Evolutionary conservation across 2,329 filamentous ascomycete genomes (phyloP), one percentile per base, ranked within the genome.

Genomic region (Seiridium unicorne): DNA sequence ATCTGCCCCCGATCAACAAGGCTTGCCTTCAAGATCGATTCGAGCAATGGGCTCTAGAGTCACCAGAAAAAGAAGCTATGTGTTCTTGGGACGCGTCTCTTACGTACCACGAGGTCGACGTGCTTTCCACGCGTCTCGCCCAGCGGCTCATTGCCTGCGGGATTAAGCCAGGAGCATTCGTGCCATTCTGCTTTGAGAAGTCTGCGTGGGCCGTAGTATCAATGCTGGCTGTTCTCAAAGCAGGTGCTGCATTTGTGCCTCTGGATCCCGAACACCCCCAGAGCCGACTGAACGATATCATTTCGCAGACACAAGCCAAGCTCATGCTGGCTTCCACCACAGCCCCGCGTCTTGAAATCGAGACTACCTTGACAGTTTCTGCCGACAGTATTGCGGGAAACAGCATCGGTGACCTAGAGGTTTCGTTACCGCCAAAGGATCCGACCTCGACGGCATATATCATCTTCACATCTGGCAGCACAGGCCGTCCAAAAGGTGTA

Each of bases 141-240:
- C 26, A 44, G 7, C 59, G 62, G 32, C 65, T 73, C 5, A 56
- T 67, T 10, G 55, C 64, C 11, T 54, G 59, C 1, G 66, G 69
- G 10, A 62, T 79, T 6, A 59, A 63, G 0, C 66, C 66, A 0
- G 74, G 74, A 35, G 62, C 61, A 2, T 44, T 75, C 0, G 68
- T 77, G 4, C 72, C 73, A 0, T 57, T 77, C 44, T 71, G 68
- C 57, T 74, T 74, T 48, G 70, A 74, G 32, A 76, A 75, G 62
- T 74, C 72, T 4, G 65, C 62, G 31, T 76, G 70, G 71, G 67
- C 66, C 1, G 60, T 70, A 3, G 66, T 75, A 13, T 69, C 71
- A 0, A 72, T 74, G 60, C 61, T 77, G 10, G 72, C 67, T 2
- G 68, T 75, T 3, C 61, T 76, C 34, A 76, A 76, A 47, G 70